A percentile compares a stretch with the other conserved stretches of the same genome.
phyloP scores from a whole-genome alignment of 2,329 filamentous ascomycete species.

The Neofusicoccum sp. region DNA sequence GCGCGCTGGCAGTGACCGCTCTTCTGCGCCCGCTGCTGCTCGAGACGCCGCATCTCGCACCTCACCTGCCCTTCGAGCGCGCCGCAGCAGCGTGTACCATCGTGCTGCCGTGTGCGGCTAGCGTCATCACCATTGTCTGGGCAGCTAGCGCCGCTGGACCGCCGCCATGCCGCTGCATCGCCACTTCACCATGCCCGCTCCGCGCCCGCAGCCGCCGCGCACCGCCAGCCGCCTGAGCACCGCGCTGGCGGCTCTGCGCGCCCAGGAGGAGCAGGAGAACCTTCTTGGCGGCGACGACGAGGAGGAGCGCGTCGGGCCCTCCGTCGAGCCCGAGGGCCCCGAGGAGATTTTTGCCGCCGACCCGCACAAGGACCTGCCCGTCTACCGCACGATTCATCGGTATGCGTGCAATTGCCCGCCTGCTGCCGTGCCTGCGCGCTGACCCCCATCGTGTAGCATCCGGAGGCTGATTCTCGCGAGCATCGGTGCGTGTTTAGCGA shows the following conservation, averaged over 20 bases:
- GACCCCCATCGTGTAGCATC: conserved; percentile 34
- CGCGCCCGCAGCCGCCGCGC: conserved; percentile 1
- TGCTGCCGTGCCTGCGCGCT: neutral
- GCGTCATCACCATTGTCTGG: conserved; percentile 3
- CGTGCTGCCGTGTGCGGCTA: conserved; percentile 6
- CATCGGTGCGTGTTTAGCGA: conserved; percentile 36
- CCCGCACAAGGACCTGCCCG: conserved; percentile 62
- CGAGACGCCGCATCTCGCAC: neutral
- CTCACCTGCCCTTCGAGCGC: neutral
- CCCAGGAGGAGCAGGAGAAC: conserved; percentile 49
- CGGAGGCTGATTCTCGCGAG: conserved; percentile 46
- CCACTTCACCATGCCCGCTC: conserved; percentile 13
- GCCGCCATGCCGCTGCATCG: conserved; percentile 8
- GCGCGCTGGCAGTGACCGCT: neutral
- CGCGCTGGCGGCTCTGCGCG: conserved; percentile 39
- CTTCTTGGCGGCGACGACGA: conserved; percentile 45
- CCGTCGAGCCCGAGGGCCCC: conserved; percentile 35
- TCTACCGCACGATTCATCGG: conserved; percentile 77
- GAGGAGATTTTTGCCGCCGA: conserved; percentile 48
- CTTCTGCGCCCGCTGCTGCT: neutral
- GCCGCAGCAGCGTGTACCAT: neutral
- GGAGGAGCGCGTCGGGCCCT: conserved; percentile 40
- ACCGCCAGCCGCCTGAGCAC: conserved; percentile 37
- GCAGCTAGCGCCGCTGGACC: neutral
- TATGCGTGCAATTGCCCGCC: conserved; percentile 22